Percentiles rank a stretch among this genome's conserved stretches.
Evolutionary conservation across 83 land plant species (phyloP).

Genomic region (Picea abies): DNA sequence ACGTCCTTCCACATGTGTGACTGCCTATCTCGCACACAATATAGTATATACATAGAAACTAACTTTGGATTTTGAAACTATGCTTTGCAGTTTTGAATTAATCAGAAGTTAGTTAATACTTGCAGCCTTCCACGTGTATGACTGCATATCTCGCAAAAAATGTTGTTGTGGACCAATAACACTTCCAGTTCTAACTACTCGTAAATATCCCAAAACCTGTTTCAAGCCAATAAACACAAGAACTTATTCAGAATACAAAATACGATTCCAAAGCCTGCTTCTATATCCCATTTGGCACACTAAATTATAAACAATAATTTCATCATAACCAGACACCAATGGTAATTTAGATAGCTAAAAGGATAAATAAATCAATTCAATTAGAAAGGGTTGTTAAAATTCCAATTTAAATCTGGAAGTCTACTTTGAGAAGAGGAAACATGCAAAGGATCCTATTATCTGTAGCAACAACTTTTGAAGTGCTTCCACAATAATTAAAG

Average conservation of each 20-base stretch:
- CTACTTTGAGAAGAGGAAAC: neutral
- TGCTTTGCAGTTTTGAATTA: no score
- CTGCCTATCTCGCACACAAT: neutral
- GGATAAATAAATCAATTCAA: neutral
- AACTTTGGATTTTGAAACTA: no score
- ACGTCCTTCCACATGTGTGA: neutral
- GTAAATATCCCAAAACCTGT: constrained; percentile 51
- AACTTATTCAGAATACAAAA: constrained; percentile 4
- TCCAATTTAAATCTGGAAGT: neutral
- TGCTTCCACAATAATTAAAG: no score
- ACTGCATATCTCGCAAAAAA: no score
- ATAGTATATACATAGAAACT: no score
- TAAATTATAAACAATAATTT: no score
- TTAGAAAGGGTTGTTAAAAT: neutral
- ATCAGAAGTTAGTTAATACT: no score
- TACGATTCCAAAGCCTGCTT: neutral
- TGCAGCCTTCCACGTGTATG: no score
- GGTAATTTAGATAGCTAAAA: neutral
- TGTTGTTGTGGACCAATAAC: no score
- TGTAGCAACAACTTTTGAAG: no score
- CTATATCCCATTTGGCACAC: no score
- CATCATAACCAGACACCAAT: neutral
- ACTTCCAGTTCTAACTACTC: constrained; percentile 52
- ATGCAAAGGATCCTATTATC: neutral
- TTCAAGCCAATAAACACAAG: neutral